phyloP scores from a whole-genome alignment of 805 yeast species.

The Allodekkera sacchari region DNA sequence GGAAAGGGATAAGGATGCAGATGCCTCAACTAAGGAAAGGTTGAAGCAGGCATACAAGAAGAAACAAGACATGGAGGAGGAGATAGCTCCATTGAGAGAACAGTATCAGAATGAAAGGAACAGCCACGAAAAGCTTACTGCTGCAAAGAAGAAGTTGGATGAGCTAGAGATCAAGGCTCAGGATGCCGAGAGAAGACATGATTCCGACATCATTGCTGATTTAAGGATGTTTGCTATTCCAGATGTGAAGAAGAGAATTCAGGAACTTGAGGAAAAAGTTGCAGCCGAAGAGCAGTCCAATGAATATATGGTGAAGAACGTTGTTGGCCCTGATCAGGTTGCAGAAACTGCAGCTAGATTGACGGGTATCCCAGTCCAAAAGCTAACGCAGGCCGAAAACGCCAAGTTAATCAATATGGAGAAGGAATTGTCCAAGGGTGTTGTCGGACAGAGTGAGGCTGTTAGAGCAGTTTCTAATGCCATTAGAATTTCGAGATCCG shows the following conservation, averaged over 20 bases:
- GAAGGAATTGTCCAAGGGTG: constrained; percentile 66
- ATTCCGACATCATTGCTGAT: constrained; percentile 91
- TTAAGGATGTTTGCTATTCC: constrained; percentile 96
- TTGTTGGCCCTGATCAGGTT: constrained; percentile 67
- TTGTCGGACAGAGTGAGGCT: constrained; percentile 94
- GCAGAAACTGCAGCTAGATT: constrained; percentile 96
- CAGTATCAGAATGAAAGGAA: constrained; percentile 79
- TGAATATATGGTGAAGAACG: constrained; percentile 71
- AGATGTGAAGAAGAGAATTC: constrained; percentile 71
- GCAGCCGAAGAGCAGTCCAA: constrained; percentile 52
- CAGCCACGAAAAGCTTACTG: constrained; percentile 85
- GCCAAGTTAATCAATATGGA: constrained; percentile 93
- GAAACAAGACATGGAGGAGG: constrained; percentile 78
- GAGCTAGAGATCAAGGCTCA: constrained; percentile 87
- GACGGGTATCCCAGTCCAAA: constrained; percentile 94
- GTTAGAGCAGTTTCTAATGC: constrained; percentile 96
- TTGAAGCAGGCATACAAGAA: constrained; percentile 68
- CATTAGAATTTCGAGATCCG: constrained; percentile 86
- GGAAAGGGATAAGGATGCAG: constrained; percentile 90
- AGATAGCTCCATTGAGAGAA: constrained; percentile 75
- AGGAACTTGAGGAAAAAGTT: constrained; percentile 63
- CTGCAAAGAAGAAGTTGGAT: constrained; percentile 83
- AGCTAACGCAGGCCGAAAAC: constrained; percentile 92
- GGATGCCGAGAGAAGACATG: constrained; percentile 97
- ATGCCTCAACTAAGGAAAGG: constrained; percentile 76